Base-by-base conservation (phyloP, 768 basidiomycete species). In the Chlorophyllum brunneum region DNA sequence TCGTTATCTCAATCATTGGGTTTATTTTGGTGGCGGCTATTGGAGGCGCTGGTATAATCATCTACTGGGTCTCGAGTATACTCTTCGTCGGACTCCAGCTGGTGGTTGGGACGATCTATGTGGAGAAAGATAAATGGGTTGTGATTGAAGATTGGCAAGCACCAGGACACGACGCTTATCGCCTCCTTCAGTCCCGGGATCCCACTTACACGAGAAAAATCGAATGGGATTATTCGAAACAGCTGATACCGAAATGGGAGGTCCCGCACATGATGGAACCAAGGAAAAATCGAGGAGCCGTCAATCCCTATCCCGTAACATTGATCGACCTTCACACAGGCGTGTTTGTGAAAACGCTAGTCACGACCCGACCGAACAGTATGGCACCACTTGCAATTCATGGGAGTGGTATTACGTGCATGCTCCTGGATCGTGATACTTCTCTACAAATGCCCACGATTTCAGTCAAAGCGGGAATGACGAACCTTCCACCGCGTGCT, bases 401-500 rank as follows among this genome's bases (percentile, higher is more conserved):
- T 23, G 59, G 58, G 5, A 51, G 38, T 27, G 61, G 61, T 0
- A 44, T 61, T 9, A 59, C 61, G 0, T 59, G 58, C 38, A 59
- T 61, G 55, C 48, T 63, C 1, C 30, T 63, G 2, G 30, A 58
- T 29, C 56, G 60, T 9, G 49, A 54, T 2, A 23, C 22, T 7
- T 34, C 46, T 11, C 9, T 38, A 1, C 23, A 39, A 10, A 22
- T 13, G 15, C 31, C 20, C 9, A 34, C 49, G 10, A 34, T 56
- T 13, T 37, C 38, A 1, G 45, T 41, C n/a, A 40, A 55, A 23
- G 59, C 59, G 27, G 61, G 56, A 11, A 62, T 63, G 61, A 40
- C 33, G 13, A 61, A 59, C 36, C n/a, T 63, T 2, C 60, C 62
- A 1, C 37, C 60, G 11, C 61, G 59, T 34, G 46, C 54, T 6